Conservation (phyloP, 163 green algal species). For the Coccomyxa subellipsoidea region DNA sequence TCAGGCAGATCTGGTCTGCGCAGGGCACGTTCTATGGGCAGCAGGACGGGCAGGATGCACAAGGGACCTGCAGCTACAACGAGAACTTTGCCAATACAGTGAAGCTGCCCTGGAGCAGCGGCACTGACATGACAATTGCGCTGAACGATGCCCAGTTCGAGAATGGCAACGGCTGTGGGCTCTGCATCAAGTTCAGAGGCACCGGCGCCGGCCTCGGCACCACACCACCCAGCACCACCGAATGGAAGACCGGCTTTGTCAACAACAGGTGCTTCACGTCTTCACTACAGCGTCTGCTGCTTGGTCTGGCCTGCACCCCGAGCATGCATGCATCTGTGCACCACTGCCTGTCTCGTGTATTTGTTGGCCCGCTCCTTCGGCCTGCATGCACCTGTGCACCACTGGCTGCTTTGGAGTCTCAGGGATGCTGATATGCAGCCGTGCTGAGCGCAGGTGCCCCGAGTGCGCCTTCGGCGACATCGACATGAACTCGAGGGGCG, state of each 20-base stretch:
- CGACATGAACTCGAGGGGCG: slow-evolving; percentile 22
- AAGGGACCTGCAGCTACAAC: slow-evolving; percentile 35
- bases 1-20: neutral
- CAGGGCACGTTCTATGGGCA: slow-evolving; percentile 30
- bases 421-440: neutral
- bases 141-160: slow-evolving; percentile 35
- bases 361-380: neutral
- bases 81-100: slow-evolving; percentile 31
- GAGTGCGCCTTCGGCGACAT: slow-evolving; percentile 32
- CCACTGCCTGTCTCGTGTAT: neutral
- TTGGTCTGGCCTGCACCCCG: neutral
- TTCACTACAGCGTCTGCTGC: neutral
- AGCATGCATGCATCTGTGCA: neutral
- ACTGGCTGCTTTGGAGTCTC: neutral
- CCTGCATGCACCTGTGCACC: neutral
- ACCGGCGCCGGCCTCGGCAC: slow-evolving; percentile 30
- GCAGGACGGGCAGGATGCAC: slow-evolving; percentile 19
- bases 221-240: slow-evolving; percentile 15
- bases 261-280: slow-evolving; percentile 11
- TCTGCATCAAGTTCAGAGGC: slow-evolving; percentile 34
- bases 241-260: slow-evolving; percentile 14
- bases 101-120: slow-evolving; percentile 23
- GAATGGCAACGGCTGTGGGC: slow-evolving; percentile 19
- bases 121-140: slow-evolving; percentile 23
- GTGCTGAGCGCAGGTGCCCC: slow-evolving; percentile 28